Evolutionary conservation across 129 eudicot species (phyloP).

Genomic region (Chrysanthemum makinoi): DNA sequence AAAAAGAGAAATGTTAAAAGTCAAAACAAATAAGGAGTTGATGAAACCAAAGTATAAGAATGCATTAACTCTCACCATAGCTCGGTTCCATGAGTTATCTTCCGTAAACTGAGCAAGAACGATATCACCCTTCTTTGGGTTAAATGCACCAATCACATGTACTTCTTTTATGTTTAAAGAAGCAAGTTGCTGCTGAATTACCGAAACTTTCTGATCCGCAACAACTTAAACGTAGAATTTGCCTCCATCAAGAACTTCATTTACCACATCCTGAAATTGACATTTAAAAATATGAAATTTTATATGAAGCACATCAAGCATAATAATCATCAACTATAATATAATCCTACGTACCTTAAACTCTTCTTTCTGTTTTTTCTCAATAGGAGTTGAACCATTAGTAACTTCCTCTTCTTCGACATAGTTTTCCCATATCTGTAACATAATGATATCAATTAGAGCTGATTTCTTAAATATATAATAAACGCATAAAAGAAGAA

Average conservation of each 20-base stretch:
- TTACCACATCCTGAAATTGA: constrained; percentile 59
- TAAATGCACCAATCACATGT: constrained; percentile 80
- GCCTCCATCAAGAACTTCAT: constrained; percentile 91
- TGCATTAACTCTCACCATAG: too few relatives aligned
- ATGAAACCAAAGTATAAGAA: too few relatives aligned
- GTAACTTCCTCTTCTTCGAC: constrained; percentile 96
- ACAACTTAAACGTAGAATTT: constrained; percentile 84
- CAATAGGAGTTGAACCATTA: constrained; percentile 58
- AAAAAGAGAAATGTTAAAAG: too few relatives aligned
- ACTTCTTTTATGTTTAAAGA: constrained; percentile 73
- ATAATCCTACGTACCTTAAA: constrained; percentile 49
- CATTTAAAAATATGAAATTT: background rate
- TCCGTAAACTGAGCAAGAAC: too few relatives aligned
- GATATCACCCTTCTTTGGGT: constrained; percentile 78
- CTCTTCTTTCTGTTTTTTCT: constrained; percentile 78
- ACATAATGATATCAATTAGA: constrained; percentile 25
- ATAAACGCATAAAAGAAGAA: too few relatives aligned
- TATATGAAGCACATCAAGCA: background rate
- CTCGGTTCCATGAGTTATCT: too few relatives aligned
- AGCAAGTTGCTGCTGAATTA: constrained; percentile 83
- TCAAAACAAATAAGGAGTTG: too few relatives aligned
- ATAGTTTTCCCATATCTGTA: constrained; percentile 90
- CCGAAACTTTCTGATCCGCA: constrained; percentile 67
- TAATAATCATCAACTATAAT: constrained; percentile 3
- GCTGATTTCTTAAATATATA: constrained; percentile 20